A percentile compares a stretch with the other conserved stretches of the same genome.
These are phyloP conservation scores for Chamaecrista fasciculata DNA, from an alignment of 306 rosid species.

Conservation along the genomic window DNA sequence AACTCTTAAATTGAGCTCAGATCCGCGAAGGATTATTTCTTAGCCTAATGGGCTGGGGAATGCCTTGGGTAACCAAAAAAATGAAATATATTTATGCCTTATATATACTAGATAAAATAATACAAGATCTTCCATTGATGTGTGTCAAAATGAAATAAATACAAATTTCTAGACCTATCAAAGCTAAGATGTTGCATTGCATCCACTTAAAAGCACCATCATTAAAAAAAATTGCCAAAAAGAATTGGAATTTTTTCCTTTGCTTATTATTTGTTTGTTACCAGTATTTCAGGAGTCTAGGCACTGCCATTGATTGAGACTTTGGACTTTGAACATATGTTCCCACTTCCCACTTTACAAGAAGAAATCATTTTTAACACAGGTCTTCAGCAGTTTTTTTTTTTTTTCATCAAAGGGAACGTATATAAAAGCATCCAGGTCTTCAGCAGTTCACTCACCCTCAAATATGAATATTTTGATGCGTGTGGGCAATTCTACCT, in stretches of 20 bases:
- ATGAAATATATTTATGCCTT: no score
- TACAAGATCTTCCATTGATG: neutral
- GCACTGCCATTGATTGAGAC: constrained; percentile 41
- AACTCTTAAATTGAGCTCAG: no score
- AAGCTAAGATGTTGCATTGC: constrained; percentile 44
- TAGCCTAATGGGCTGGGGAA: no score
- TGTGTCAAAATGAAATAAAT: constrained; percentile 15
- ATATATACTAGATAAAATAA: constrained; percentile 3
- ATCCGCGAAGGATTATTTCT: no score
- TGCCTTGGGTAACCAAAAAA: no score
- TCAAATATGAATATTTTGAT: constrained; percentile 18
- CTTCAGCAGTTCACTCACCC: constrained; percentile 35
- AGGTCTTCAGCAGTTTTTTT: constrained; percentile 36
- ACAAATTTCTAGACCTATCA: constrained; percentile 27
- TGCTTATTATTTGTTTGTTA: constrained; percentile 33
- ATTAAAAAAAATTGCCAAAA: neutral
- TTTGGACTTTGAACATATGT: neutral
- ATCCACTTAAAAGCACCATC: constrained; percentile 40
- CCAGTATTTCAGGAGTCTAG: constrained; percentile 40
- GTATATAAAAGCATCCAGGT: no score
- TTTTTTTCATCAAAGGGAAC: no score
- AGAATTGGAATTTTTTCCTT: constrained; percentile 30
- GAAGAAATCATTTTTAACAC: no score
- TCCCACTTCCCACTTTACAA: constrained; percentile 57
- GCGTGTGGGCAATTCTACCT: constrained; percentile 27